phyloP scores from a whole-genome alignment of 352 stramenopile species.

The Globisporangium mamillatum region DNA sequence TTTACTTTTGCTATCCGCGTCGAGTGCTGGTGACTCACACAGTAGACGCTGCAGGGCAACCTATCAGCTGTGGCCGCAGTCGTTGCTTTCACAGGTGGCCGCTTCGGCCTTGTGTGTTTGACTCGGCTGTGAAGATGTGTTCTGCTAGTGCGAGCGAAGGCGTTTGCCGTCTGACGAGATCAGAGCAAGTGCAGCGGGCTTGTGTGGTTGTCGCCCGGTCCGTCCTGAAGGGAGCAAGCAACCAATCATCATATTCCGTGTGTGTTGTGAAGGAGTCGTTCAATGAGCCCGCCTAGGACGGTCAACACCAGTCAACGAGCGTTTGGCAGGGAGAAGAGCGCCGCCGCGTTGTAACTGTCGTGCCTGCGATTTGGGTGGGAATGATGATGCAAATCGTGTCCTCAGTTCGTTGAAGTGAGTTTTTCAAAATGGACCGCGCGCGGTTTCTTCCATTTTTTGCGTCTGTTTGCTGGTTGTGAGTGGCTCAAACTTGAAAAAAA shows the following conservation, averaged over 20 bases:
- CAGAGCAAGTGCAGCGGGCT: not conserved
- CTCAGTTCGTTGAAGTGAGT: constrained; percentile 4
- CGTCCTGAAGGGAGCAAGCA: not conserved
- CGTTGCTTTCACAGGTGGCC: too few relatives aligned
- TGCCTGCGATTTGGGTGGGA: constrained; percentile 8
- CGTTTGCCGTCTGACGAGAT: not conserved
- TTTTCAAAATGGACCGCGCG: constrained; percentile 5
- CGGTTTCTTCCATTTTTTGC: constrained; percentile 3
- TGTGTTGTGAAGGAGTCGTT: not conserved
- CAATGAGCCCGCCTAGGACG: not conserved
- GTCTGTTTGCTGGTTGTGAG: not conserved
- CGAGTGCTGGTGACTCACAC: not conserved
- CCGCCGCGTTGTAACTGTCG: constrained; percentile 9
- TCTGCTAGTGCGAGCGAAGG: too few relatives aligned
- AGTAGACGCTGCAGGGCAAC: not conserved
- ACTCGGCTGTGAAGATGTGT: too few relatives aligned
- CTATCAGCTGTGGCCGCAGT: too few relatives aligned
- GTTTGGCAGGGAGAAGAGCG: constrained; percentile 1
- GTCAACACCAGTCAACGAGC: not conserved
- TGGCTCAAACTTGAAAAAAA: too few relatives aligned
- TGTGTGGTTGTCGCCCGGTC: too few relatives aligned
- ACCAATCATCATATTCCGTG: not conserved
- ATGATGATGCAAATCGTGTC: not conserved
- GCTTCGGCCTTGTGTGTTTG: not conserved
- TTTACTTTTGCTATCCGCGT: not conserved